Percentiles rank a stretch among this genome's conserved stretches.
phyloP scores from a whole-genome alignment of 78 protist genomes.

The Dictyostelium brefeldianum region DNA sequence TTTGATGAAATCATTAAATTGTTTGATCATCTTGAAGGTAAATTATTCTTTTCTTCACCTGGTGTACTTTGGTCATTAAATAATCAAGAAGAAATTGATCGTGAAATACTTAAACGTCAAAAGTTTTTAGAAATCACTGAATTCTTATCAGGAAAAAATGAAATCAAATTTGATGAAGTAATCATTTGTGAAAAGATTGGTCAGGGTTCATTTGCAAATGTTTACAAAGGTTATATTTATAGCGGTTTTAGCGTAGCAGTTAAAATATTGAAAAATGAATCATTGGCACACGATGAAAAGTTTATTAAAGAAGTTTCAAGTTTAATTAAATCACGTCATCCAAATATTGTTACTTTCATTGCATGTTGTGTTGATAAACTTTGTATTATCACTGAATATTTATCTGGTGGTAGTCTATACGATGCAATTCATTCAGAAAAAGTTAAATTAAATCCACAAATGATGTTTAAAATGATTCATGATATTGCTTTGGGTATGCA shows the following conservation, averaged over 20 bases:
- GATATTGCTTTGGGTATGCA: constrained; percentile 27
- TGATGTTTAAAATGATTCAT: constrained; percentile 31
- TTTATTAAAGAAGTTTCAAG: constrained; percentile 50
- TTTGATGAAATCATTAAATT: constrained; percentile 32
- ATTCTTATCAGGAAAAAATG: constrained; percentile 7
- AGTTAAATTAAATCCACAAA: constrained; percentile 14
- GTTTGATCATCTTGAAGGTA: constrained; percentile 53
- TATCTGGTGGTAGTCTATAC: constrained; percentile 26
- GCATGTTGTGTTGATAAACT: constrained; percentile 11
- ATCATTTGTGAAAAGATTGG: constrained; percentile 40
- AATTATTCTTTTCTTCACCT: constrained; percentile 40
- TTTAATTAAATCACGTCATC: constrained; percentile 39
- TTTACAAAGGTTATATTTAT: constrained; percentile 12
- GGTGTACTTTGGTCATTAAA: constrained; percentile 50
- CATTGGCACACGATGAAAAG: constrained; percentile 12
- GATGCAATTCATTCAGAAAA: constrained; percentile 20
- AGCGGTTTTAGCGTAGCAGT: constrained; percentile 24
- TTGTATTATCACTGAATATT: constrained; percentile 27
- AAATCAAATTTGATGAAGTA: constrained; percentile 23
- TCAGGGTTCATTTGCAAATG: constrained; percentile 51
- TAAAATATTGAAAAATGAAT: constrained; percentile 46
- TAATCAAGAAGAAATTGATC: constrained; percentile 46
- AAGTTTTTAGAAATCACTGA: constrained; percentile 21
- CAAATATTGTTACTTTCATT: constrained; percentile 13
- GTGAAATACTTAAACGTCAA: constrained; percentile 17